Percentiles rank a stretch among this genome's conserved stretches.
Conservation (phyloP, 305 asterid species). For the Lippia alba region DNA sequence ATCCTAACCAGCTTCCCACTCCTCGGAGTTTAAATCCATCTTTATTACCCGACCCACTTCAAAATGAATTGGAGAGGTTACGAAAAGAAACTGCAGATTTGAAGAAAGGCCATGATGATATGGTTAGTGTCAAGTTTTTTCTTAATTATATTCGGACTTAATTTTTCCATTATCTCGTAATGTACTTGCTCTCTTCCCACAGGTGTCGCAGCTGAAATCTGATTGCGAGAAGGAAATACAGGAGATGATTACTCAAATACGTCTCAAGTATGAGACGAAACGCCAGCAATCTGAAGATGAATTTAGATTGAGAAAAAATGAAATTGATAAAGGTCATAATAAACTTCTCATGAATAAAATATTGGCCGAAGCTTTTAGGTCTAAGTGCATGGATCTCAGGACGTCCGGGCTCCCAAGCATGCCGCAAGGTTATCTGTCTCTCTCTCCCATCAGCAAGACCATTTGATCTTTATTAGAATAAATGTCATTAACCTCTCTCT, state of each 20-base stretch:
- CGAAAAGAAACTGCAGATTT: constrained; percentile 54
- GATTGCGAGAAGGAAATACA: constrained; percentile 79
- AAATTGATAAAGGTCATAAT: constrained; percentile 49
- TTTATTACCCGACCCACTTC: constrained; percentile 59
- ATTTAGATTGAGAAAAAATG: constrained; percentile 44
- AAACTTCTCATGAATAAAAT: constrained; percentile 64
- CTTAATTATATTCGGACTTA: constrained; percentile 26
- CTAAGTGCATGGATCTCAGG: constrained; percentile 66
- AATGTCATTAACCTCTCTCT: neutral
- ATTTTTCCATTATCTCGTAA: constrained; percentile 16
- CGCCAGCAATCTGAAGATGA: constrained; percentile 57
- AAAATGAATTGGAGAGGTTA: constrained; percentile 61
- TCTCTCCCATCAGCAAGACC: neutral
- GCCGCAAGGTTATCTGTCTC: constrained; percentile 60
- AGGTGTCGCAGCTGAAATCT: constrained; percentile 54
- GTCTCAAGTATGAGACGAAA: constrained; percentile 56
- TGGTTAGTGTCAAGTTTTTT: constrained; percentile 51
- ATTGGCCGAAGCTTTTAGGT: constrained; percentile 73
- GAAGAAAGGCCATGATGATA: constrained; percentile 48
- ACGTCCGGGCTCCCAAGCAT: constrained; percentile 49
- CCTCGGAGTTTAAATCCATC: constrained; percentile 37
- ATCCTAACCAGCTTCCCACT: constrained; percentile 41
- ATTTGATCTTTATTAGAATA: no score
- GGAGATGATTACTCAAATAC: constrained; percentile 63
- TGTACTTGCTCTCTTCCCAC: constrained; percentile 36